Evolutionary conservation across 106 monocot species (phyloP).

Genomic region (Cymbidium sinense): DNA sequence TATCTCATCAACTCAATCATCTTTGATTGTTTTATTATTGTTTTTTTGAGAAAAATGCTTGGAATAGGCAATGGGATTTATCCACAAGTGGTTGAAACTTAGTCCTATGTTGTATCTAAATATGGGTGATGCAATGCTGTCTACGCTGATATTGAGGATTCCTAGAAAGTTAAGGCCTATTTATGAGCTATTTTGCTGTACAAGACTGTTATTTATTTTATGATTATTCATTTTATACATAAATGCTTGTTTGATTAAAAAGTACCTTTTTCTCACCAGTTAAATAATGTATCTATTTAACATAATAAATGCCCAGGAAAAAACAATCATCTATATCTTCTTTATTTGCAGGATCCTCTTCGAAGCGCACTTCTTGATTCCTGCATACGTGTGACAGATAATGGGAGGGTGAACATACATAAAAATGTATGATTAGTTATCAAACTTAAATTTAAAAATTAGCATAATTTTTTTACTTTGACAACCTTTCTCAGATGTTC

Average conservation of each 20-base stretch:
- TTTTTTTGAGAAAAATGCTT: too few relatives aligned
- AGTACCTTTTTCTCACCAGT: not conserved
- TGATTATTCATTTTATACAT: not conserved
- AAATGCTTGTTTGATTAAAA: not conserved
- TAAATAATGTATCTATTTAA: not conserved
- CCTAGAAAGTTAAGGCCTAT: not conserved
- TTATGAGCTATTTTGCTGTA: not conserved
- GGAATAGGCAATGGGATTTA: too few relatives aligned
- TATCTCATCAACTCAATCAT: too few relatives aligned
- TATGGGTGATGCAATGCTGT: too few relatives aligned
- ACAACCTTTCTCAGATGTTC: not conserved
- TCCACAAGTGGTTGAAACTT: too few relatives aligned
- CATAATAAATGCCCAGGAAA: not conserved
- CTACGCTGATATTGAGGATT: not conserved
- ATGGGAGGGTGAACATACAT: constrained; percentile 27
- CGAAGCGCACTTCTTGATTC: constrained; percentile 30
- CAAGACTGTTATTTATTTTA: not conserved
- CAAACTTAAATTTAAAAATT: not conserved
- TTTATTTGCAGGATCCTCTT: constrained; percentile 26
- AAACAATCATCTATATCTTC: not conserved
- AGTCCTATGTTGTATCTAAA: too few relatives aligned
- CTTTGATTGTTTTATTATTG: too few relatives aligned
- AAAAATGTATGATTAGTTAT: constrained; percentile 22
- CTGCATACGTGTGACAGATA: constrained; percentile 29
- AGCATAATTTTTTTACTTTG: not conserved